Evolutionary conservation across 2,329 filamentous ascomycete genomes (phyloP).

Genomic region (Fusarium oxysporum): DNA sequence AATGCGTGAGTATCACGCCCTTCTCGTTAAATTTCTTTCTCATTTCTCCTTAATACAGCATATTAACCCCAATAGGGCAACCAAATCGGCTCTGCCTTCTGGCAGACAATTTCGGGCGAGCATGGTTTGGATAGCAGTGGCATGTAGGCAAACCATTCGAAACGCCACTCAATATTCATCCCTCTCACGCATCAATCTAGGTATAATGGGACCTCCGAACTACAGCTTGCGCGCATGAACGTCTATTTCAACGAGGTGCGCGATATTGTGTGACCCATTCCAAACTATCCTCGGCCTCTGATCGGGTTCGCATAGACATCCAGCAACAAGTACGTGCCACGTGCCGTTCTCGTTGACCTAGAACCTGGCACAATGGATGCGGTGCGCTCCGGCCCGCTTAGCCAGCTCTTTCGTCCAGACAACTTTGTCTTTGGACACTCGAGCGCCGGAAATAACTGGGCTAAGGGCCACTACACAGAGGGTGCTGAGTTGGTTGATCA

Average conservation of each 20-base stretch:
- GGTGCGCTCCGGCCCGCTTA: constrained; percentile 96
- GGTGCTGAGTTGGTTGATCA: constrained; percentile 98
- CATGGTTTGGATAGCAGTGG: constrained; percentile 98
- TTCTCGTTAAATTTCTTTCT: constrained; percentile 48
- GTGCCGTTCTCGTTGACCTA: constrained; percentile 98
- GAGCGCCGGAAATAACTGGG: constrained; percentile 99
- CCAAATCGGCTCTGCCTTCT: constrained; percentile 99
- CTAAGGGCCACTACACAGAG: constrained; percentile 99
- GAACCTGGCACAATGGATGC: constrained; percentile 99
- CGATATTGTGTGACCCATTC: not conserved
- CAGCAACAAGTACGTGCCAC: constrained; percentile 98
- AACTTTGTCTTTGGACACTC: constrained; percentile 99
- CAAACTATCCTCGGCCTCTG: constrained; percentile 7
- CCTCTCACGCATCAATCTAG: not conserved
- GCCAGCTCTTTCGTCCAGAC: constrained; percentile 99
- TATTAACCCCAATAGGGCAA: constrained; percentile 81
- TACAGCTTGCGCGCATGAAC: constrained; percentile 99
- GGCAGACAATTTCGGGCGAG: constrained; percentile 88
- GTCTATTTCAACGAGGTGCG: constrained; percentile 92
- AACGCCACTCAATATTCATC: not conserved
- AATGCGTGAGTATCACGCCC: constrained; percentile 78
- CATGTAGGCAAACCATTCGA: constrained; percentile 87
- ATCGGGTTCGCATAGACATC: constrained; percentile 76
- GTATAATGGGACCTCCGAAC: constrained; percentile 95
- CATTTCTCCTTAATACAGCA: not conserved